Conservation (phyloP, 768 basidiomycete species). For the Terana coerulea region DNA sequence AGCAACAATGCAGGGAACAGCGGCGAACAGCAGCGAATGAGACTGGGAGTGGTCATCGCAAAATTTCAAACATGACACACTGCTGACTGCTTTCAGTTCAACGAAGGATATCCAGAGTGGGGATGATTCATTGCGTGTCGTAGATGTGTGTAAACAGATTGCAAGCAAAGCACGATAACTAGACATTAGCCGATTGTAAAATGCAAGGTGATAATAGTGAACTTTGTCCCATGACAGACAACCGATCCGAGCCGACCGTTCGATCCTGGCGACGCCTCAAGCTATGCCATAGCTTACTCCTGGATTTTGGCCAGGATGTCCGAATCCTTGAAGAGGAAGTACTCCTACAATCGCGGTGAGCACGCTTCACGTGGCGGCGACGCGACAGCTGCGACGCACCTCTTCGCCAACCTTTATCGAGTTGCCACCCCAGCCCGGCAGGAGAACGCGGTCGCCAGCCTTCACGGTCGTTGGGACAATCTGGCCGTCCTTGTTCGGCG, state of each 20-base stretch:
- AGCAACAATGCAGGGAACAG: too few species aligned
- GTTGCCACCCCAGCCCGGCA: slow-evolving; percentile 97
- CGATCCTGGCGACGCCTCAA: neutral
- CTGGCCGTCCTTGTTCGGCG: slow-evolving; percentile 81
- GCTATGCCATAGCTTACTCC: slow-evolving; percentile 44
- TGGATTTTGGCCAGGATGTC: slow-evolving; percentile 97
- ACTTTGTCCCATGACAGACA: slow-evolving; percentile 10
- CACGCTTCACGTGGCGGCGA: neutral
- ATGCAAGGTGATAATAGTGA: slow-evolving; percentile 14
- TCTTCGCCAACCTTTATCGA: slow-evolving; percentile 96
- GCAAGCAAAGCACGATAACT: slow-evolving; percentile 12
- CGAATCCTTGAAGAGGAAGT: slow-evolving; percentile 88
- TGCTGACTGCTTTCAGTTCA: too few species aligned
- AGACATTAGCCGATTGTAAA: slow-evolving; percentile 14
- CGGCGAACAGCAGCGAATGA: too few species aligned
- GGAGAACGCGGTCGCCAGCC: slow-evolving; percentile 87
- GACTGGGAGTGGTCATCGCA: too few species aligned
- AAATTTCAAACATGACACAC: too few species aligned
- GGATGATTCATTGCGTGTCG: slow-evolving; percentile 7
- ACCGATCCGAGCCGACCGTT: neutral
- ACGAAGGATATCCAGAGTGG: slow-evolving; percentile 2
- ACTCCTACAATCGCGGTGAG: slow-evolving; percentile 58
- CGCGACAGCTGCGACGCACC: slow-evolving; percentile 43
- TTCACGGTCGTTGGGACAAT: slow-evolving; percentile 74
- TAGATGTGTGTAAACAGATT: slow-evolving; percentile 8